Evolutionary conservation across 2,329 filamentous ascomycete genomes (phyloP), one percentile per base, ranked within the genome.

Genomic region (Talaromyces sp.): DNA sequence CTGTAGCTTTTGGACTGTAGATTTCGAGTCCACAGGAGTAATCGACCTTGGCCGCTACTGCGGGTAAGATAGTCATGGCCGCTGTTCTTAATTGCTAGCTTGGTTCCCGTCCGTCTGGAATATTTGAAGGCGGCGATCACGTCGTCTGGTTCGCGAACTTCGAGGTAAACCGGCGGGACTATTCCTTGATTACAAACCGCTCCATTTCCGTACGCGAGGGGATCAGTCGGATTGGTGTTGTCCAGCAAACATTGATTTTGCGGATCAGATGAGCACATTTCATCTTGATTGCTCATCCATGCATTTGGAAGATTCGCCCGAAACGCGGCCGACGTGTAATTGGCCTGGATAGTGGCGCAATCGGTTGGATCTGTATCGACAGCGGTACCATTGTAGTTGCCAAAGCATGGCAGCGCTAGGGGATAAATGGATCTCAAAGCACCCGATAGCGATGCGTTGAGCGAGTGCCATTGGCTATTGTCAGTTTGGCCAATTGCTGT

Each of bases 41-140:
- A 24, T 33, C 50, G 50, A 24, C 24, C 50, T 24, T 33, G 10
- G 9, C 50, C 50, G 22, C 50, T 54, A 27, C 50, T 54, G 50
- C 50, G 50, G 22, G 50, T 54, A 11, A 54, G 50, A 59, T 54
- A 54, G 24, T 64, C 62, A 60, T 64, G 62, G 9, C 62, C 62
- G 13, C 54, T 64, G 27, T 64, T 64, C 37, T 61, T 45, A 33
- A 64, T 64, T 6, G 43, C 52, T 5, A 64, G 14, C 24, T 54
- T 54, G 10, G 27, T 54, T n/a, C 50, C 50, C 50, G 50, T 54
- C 2, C n/a, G 22, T 24, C 22, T 54, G 50, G 50, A 4, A 33
- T 24, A 11, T 33, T 54, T 13, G 24, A 54, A 54, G 19, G 50
- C 31, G 22, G 50, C 16, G 22, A 54, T 54, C 11, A 54, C 50